Base-by-base conservation (phyloP, 768 basidiomycete species). In the Stropharia rugosoannulata region DNA sequence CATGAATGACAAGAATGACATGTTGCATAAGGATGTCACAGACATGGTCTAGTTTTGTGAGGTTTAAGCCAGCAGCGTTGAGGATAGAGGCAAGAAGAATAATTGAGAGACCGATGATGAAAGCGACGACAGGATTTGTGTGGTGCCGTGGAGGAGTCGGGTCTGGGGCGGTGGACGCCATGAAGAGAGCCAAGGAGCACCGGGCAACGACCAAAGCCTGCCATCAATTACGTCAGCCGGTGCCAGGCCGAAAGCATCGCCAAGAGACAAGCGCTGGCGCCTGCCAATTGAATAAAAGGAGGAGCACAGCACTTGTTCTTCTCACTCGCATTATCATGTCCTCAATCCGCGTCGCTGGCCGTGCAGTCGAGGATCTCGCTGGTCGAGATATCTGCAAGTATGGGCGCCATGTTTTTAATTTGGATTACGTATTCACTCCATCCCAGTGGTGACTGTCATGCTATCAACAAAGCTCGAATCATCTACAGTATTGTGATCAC, bases 11-110 rank as follows among this genome's bases (percentile, higher is more conserved):
- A 27, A 27, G 22, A 19, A 43, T 16, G 19, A 37, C 22, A 37
- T 53, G 47, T 3, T 16, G 15, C 25, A 35, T 46, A 43, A 46
- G 19, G 35, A 58, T 43, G 54, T 18, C 27, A 75, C 86, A 61
- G 53, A 89, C 86, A 82, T 95, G 93, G 73, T 97, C 95, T 40
- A 96, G 74, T 71, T 98, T 98, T 37, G 93, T 95, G 56, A 98
- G 76, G 67, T 97, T 98, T 40, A 98, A 79, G n/a, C 95, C 95
- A 0, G 89, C 91, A 35, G 93, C 92, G 64, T 93, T 94, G 61
- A 93, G 79, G n/a, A 93, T 80, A 15, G 89, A 92, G 0, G 93
- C 89, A 6, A 90, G 75, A 2, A 93, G 74, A 46, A 97, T 85
- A 62, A 98, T 96, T 42, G 87, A 68, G 43, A 97, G 83, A 12